Evolutionary conservation across 2,329 filamentous ascomycete genomes (phyloP).

Genomic region (Xylaria arbuscula): DNA sequence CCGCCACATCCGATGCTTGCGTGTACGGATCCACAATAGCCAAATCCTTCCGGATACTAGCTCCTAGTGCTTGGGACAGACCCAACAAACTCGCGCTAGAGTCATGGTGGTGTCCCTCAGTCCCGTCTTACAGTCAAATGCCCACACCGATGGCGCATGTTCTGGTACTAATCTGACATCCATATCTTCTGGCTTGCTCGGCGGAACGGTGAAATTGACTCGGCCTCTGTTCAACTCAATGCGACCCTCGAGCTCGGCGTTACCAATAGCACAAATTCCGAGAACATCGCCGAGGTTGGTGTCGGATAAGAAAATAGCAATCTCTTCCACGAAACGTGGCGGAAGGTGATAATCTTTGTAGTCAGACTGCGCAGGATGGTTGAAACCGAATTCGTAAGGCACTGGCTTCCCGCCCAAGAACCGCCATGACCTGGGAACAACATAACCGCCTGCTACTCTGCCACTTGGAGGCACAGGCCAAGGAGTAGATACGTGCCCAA

Average conservation of each 20-base stretch:
- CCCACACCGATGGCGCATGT: conserved; percentile 32
- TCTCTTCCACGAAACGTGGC: conserved; percentile 22
- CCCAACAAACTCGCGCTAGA: conserved; percentile 30
- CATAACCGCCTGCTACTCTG: conserved; percentile 29
- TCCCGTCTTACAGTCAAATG: conserved; percentile 31
- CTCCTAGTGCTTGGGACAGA: conserved; percentile 25
- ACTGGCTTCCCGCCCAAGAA: conserved; percentile 23
- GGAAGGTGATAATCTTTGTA: conserved; percentile 24
- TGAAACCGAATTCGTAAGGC: conserved; percentile 30
- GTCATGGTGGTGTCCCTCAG: conserved; percentile 30
- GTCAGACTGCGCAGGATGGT: conserved; percentile 30
- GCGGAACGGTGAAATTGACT: conserved; percentile 30
- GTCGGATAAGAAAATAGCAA: conserved; percentile 23
- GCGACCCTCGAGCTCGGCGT: conserved; percentile 27
- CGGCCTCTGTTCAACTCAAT: conserved; percentile 34
- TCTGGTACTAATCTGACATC: conserved; percentile 30
- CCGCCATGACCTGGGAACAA: conserved; percentile 31
- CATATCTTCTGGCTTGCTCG: conserved; percentile 32
- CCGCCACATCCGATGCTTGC: conserved; percentile 13
- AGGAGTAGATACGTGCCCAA: conserved; percentile 31
- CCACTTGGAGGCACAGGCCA: conserved; percentile 30
- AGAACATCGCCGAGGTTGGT: conserved; percentile 27
- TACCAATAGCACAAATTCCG: conserved; percentile 28
- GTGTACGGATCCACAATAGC: conserved; percentile 11
- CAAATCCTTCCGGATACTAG: conserved; percentile 2